A percentile compares a stretch with the other conserved stretches of the same genome.
Evolutionary conservation across 2,329 filamentous ascomycete genomes (phyloP).

Genomic region (Arthrobotrys sphaeroides): DNA sequence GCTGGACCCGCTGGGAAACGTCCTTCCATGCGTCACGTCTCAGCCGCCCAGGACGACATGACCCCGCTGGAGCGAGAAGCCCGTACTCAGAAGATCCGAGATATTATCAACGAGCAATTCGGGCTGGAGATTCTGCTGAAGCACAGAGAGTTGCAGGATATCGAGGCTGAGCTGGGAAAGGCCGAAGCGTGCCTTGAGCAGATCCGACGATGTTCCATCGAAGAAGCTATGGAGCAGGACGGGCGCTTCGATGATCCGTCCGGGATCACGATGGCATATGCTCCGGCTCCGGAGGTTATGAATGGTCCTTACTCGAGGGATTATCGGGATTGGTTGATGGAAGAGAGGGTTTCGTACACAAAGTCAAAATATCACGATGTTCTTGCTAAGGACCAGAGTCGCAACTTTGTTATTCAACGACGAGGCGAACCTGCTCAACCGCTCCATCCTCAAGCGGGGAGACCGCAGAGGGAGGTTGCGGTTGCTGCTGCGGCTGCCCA

Average conservation of each 20-base stretch:
- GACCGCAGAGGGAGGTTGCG: conserved; percentile 66
- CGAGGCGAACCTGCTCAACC: background rate
- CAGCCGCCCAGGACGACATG: conserved; percentile 28
- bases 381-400: conserved; percentile 40
- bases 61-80: conserved; percentile 50
- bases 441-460: conserved; percentile 54
- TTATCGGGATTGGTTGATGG: conserved; percentile 87
- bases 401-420: conserved; percentile 32
- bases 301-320: conserved; percentile 94
- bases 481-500: conserved; percentile 66
- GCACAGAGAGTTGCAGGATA: conserved; percentile 90
- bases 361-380: conserved; percentile 32
- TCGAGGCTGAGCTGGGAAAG: conserved; percentile 95
- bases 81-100: conserved; percentile 69
- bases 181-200: conserved; percentile 94
- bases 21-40: conserved; percentile 42
- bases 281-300: conserved; percentile 86
- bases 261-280: conserved; percentile 60
- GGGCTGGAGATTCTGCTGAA: conserved; percentile 91
- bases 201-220: conserved; percentile 84
- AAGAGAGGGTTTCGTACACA: conserved; percentile 17
- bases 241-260: conserved; percentile 67
- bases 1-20: conserved; percentile 52
- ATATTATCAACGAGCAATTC: conserved; percentile 84
- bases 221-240: conserved; percentile 71